These are phyloP conservation scores for Selaginella moellendorffii DNA, from an alignment of 75 land plant species.

Conservation along the genomic window DNA sequence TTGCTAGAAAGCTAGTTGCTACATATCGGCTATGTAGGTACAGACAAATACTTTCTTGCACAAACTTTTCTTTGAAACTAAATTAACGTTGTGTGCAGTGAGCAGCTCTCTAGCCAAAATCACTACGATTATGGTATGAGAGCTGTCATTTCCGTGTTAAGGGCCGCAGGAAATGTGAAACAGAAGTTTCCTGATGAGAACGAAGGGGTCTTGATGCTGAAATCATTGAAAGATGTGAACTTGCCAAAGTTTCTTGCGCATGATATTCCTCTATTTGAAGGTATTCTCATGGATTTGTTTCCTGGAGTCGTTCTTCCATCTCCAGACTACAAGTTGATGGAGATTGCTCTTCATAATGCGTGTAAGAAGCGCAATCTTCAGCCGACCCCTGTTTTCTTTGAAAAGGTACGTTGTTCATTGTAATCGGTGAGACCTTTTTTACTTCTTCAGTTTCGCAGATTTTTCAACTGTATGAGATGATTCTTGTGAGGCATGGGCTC, in stretches of 20 bases:
- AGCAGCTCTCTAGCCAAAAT: conserved; percentile 31
- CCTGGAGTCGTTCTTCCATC: conserved; percentile 28
- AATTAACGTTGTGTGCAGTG: no score
- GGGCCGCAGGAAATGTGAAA: conserved; percentile 32
- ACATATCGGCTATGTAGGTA: conserved; percentile 33
- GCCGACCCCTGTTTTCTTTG: conserved; percentile 22
- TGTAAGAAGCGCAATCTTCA: conserved; percentile 21
- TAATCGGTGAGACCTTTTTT: no score
- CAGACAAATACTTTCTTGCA: no score
- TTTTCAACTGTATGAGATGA: conserved; percentile 33
- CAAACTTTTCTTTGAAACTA: no score
- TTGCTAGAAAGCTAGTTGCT: conserved; percentile 31
- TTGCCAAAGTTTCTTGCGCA: conserved; percentile 30
- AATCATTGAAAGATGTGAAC: conserved; percentile 30
- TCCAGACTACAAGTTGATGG: conserved; percentile 28
- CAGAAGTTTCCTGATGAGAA: conserved; percentile 28
- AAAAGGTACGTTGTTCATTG: conserved; percentile 19
- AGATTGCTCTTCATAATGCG: conserved; percentile 13
- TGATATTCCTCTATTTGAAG: conserved; percentile 33
- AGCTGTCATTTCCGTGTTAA: conserved; percentile 29
- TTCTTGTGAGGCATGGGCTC: conserved; percentile 26
- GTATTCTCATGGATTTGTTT: conserved; percentile 29
- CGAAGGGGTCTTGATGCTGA: conserved; percentile 28
- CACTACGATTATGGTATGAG: conserved; percentile 38
- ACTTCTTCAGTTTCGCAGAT: conserved; percentile 18